Base-by-base conservation (phyloP, 2,329 filamentous ascomycete species). In the Tolypocladium album region DNA sequence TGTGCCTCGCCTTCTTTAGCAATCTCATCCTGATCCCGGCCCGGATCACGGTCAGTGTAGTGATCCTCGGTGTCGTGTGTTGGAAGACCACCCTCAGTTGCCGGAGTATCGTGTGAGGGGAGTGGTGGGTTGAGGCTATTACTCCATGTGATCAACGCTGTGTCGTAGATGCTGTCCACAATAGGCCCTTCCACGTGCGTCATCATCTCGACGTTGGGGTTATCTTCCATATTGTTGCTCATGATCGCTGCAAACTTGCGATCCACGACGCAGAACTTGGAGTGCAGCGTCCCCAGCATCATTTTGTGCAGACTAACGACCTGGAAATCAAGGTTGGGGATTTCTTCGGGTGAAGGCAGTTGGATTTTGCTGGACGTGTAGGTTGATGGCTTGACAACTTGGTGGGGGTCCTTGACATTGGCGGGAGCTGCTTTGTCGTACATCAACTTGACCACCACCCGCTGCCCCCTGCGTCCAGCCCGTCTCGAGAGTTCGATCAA, bases 151-250 rank as follows among this genome's bases (percentile, higher is more conserved):
- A 92, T 79, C 45, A 92, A 70, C 0, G 87, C 87, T 63, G 86
- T 86, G 63, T 93, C 89, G 68, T 90, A 92, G 31, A 92, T 72
- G 1, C 84, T 84, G 66, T 92, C 87, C 0, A 92, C 88, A 60
- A 92, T 88, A 0, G 88, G 83, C 0, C 89, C 89, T 72, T 92
- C 88, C 0, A 91, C 69, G 59, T 90, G 88, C 3, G 83, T 79
- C 82, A 90, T 86, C 89, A 93, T 92, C 71, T 93, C 89, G 59
- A 92, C 62, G 64, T 93, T 93, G 65, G 89, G 87, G 58, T 91
- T 92, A 64, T 90, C 85, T 70, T 85, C 79, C 57, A 92, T 88
- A 67, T 92, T 93, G 70, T 91, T 91, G 74, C 88, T 92, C 72
- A 89, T 87, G 1, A 92, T 70, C 1, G 89, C 75, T 0, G 82